Evolutionary conservation across 2,329 filamentous ascomycete species (phyloP).

Genomic region (Neofusicoccum cordaticola): DNA sequence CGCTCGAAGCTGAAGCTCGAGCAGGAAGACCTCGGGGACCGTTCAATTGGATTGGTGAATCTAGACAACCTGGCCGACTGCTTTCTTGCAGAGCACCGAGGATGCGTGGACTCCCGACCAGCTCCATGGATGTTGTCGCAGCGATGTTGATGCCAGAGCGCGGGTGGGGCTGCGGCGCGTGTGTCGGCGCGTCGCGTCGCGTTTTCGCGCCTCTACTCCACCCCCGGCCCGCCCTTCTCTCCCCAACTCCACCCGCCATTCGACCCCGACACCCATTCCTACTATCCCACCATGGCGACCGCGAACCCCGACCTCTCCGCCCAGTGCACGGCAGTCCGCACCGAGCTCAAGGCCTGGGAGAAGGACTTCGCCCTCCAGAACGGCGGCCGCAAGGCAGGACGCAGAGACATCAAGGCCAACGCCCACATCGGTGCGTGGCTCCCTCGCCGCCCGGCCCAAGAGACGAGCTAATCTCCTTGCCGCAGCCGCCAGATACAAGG

Average conservation of each 20-base stretch:
- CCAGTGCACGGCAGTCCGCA: slow-evolving; percentile 47
- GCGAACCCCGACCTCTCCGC: not conserved
- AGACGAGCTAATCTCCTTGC: not conserved
- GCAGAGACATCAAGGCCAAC: slow-evolving; percentile 74
- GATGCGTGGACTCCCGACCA: too few species aligned
- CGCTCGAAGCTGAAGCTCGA: too few species aligned
- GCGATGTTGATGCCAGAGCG: not conserved
- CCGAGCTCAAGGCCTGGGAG: slow-evolving; percentile 73
- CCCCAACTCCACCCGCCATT: not conserved
- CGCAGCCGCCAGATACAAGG: slow-evolving; percentile 69
- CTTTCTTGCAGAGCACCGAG: too few species aligned
- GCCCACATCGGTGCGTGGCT: slow-evolving; percentile 62
- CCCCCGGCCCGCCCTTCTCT: not conserved
- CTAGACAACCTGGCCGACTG: too few species aligned
- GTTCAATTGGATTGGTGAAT: too few species aligned
- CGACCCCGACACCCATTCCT: not conserved
- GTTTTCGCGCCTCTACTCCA: not conserved
- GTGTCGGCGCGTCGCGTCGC: not conserved
- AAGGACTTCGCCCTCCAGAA: slow-evolving; percentile 62
- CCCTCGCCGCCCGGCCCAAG: not conserved
- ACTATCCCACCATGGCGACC: not conserved
- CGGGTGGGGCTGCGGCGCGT: not conserved
- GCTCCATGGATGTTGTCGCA: too few species aligned
- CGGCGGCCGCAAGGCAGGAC: slow-evolving; percentile 65
- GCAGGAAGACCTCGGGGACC: too few species aligned